Evolutionary conservation across 1,284 basidiomycete species (phyloP), one percentile per base, ranked within the genome.

Genomic region (Violaceomyces palustris): DNA sequence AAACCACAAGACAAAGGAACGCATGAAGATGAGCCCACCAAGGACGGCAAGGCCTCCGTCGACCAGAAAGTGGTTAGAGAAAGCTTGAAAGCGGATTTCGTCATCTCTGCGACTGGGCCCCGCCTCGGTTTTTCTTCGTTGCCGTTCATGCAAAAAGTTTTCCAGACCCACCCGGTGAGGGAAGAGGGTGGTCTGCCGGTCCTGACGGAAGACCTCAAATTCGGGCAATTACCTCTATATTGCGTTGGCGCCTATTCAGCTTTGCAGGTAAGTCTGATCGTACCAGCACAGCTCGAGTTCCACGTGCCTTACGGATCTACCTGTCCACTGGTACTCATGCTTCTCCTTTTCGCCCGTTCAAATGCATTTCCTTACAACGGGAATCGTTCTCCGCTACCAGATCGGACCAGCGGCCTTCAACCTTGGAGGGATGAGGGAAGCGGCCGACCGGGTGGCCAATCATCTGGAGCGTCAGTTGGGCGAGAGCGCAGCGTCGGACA

Each of bases 381-480:
- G n/a, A n/a, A n/a, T n/a, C n/a, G n/a, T n/a, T n/a, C n/a, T n/a
- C n/a, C n/a, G n/a, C n/a, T n/a, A n/a, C n/a, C n/a, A 71, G 46
- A 64, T 75, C 35, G 74, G 74, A 6, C 74, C 74, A 0, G 74
- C 63, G 10, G 74, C 70, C 0, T 64, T 63, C 22, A 76, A 76
- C 30, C 48, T 75, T 9, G 65, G 64, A 15, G 74, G 74, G 3
- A 72, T 73, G 28, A 50, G 75, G 5, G 66, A 67, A 14, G 73
- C 70, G 8, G 74, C 74, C 1, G 75, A 76, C 35, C 54, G 74
- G 1, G 66, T 76, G 22, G 73, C 67, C 0, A 55, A 53, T 19
- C 37, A 63, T 2, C 35, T 75, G 15, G 50, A 62, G 19, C 37
- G 61, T 3, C 10, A 50, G 6, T 35, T 49, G 11, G 43, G 45